Base-by-base conservation (phyloP, 73 alveolate genomes). In the Vitrella brassicaformis region DNA sequence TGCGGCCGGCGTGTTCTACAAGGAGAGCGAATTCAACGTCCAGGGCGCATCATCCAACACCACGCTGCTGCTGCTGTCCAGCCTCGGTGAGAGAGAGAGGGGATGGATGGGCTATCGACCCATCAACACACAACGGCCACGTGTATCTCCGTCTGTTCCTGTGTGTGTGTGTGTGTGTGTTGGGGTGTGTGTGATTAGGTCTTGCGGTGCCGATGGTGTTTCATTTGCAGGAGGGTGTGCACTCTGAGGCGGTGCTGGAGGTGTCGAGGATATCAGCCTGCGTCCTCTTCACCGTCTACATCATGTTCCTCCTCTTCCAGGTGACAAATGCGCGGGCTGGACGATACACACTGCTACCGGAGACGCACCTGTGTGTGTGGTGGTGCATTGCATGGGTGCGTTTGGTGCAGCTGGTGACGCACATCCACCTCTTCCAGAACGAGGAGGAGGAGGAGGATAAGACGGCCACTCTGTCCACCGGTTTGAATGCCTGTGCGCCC, bases 1-100 rank as follows among this genome's bases (percentile, higher is more conserved):
- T 65, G 72, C 73, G 0, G 80, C 73, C 0, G 80, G 80, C n/a
- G 32, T 73, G 67, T 71, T 73, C 68, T n/a, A 28, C 46, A 68
- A 65, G 66, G 72, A 18, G 18, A 25, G 69, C 27, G 28, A 56
- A 56, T 56, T 39, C 56, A 39, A 39, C 56, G 56, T 8, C 22
- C 4, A 14, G 14, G 56, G 56, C 56, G 56, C 56, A 4, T 39
- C 56, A 14, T 39, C 56, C 56, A 39, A 39, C 56, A 39, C 56
- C 4, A 39, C 56, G 56, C 56, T 39, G 22, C 56, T 39, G 22
- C 56, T 39, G 4, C 14, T 39, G 56, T 4, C 56, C 4, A 14
- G 4, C 22, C 56, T 39, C 56, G 14, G 56, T 39, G 22, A 39
- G 56, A 14, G 56, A 39, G 4, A 4, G 56, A 39, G 4, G 56